Percentiles rank a stretch among this genome's conserved stretches.
phyloP scores from a whole-genome alignment of 192 early-diverging fungal species.

The Umbelopsis ramanniana region DNA sequence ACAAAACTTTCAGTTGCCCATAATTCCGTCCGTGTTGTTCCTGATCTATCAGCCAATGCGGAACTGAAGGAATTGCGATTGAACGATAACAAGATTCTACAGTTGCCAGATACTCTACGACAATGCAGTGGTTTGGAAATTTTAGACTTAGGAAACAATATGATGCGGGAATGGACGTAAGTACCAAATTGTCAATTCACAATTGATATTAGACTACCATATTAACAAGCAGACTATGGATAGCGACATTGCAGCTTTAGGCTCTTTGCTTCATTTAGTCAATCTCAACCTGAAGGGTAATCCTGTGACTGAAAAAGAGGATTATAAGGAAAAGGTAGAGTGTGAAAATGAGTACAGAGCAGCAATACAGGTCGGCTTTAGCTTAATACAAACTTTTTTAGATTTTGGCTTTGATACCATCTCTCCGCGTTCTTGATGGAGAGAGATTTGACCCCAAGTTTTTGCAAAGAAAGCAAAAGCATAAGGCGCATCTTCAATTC shows the following conservation, averaged over 20 bases:
- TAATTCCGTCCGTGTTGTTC: constrained; percentile 69
- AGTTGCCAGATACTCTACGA: constrained; percentile 61
- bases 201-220: background rate
- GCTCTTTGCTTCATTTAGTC: constrained; percentile 52
- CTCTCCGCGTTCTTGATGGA: constrained; percentile 72
- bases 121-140: constrained; percentile 62
- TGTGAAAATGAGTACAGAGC: background rate
- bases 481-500: constrained; percentile 47
- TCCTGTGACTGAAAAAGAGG: constrained; percentile 54
- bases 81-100: constrained; percentile 73
- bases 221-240: background rate
- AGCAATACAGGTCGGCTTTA: background rate
- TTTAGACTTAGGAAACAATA: constrained; percentile 76
- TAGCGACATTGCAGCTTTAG: constrained; percentile 60
- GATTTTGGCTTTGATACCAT: constrained; percentile 62
- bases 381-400: background rate
- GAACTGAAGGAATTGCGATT: constrained; percentile 75
- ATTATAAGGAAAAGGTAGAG: constrained; percentile 60
- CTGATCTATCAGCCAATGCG: constrained; percentile 62
- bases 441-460: constrained; percentile 77
- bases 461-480: constrained; percentile 67
- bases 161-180: constrained; percentile 60
- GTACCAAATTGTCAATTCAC: background rate
- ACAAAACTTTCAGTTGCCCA: constrained; percentile 80
- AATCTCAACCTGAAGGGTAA: constrained; percentile 79